A percentile compares a stretch with the other conserved stretches of the same genome.
Evolutionary conservation across 257 asterid genomes (phyloP).

Genomic region (Solanum neorickii): DNA sequence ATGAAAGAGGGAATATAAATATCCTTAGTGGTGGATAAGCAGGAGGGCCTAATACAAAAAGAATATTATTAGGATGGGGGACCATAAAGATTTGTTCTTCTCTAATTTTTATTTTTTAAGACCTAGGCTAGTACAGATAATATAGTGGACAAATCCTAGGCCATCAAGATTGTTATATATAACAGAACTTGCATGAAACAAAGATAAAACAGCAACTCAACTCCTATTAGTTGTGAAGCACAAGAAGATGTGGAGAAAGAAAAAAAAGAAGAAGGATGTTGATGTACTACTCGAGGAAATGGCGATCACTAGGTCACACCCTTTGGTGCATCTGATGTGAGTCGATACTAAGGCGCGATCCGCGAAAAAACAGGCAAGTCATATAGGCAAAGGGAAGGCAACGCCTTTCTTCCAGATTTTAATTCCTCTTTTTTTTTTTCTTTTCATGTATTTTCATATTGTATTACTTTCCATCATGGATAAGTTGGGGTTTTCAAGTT

Average conservation of each 20-base stretch:
- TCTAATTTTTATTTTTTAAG: not conserved
- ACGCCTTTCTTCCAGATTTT: slow-evolving; percentile 54
- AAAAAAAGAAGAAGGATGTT: slow-evolving; percentile 23
- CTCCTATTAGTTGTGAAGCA: not conserved
- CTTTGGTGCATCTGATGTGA: slow-evolving; percentile 5
- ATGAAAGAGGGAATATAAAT: slow-evolving; percentile 5
- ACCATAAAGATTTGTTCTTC: slow-evolving; percentile 7
- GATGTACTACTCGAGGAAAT: not conserved
- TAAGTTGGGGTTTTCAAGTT: not conserved
- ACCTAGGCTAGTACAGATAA: not conserved
- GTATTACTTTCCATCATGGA: not conserved
- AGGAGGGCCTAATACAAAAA: slow-evolving; percentile 2
- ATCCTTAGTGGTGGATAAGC: slow-evolving; percentile 32
- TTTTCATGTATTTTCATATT: not conserved
- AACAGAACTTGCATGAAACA: not conserved
- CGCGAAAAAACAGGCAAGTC: slow-evolving; percentile 32
- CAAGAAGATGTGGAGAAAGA: slow-evolving; percentile 10
- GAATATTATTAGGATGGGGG: slow-evolving; percentile 13
- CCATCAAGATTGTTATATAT: slow-evolving; percentile 4
- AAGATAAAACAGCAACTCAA: not conserved
- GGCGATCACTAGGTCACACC: not conserved
- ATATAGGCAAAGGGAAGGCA: slow-evolving; percentile 60
- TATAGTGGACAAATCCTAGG: not conserved
- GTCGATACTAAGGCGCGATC: not conserved
- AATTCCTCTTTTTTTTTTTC: not conserved